Percentiles rank a stretch among this genome's conserved stretches.
Evolutionary conservation across 2,329 filamentous ascomycete species (phyloP).

Genomic region (Colletotrichum siamense): DNA sequence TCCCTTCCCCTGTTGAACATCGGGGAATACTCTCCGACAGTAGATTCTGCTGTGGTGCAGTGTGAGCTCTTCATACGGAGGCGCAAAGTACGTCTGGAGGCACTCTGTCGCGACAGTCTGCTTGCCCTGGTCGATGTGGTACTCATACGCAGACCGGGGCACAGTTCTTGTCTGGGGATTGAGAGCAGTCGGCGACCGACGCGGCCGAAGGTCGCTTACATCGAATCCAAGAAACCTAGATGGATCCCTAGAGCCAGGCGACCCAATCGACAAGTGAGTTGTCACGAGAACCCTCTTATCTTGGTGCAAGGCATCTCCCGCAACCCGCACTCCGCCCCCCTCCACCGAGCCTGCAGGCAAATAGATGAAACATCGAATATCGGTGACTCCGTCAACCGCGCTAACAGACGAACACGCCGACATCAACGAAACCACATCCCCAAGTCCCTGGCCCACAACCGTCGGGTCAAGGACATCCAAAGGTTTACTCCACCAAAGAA

Average conservation of each 20-base stretch:
- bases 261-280: constrained; percentile 12
- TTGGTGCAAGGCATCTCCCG: not conserved
- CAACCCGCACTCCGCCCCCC: not conserved
- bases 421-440: not conserved
- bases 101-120: constrained; percentile 10
- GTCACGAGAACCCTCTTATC: not conserved
- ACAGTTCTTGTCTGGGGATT: not conserved
- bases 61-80: not conserved
- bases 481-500: constrained; percentile 39
- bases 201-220: not conserved
- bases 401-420: constrained; percentile 2
- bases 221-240: constrained; percentile 16
- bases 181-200: not conserved
- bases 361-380: constrained; percentile 16
- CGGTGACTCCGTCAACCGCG: not conserved
- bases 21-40: constrained; percentile 2
- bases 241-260: constrained; percentile 4
- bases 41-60: constrained; percentile 6
- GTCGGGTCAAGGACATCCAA: constrained; percentile 12
- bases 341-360: not conserved
- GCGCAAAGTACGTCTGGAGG: not conserved
- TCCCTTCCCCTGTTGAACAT: not conserved
- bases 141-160: not conserved
- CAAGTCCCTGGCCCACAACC: not conserved
- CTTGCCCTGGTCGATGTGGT: constrained; percentile 15